Percentiles rank a stretch among this genome's conserved stretches.
phyloP scores from a whole-genome alignment of 148 eudicot genomes.

The Pharnaceum exiguum region DNA sequence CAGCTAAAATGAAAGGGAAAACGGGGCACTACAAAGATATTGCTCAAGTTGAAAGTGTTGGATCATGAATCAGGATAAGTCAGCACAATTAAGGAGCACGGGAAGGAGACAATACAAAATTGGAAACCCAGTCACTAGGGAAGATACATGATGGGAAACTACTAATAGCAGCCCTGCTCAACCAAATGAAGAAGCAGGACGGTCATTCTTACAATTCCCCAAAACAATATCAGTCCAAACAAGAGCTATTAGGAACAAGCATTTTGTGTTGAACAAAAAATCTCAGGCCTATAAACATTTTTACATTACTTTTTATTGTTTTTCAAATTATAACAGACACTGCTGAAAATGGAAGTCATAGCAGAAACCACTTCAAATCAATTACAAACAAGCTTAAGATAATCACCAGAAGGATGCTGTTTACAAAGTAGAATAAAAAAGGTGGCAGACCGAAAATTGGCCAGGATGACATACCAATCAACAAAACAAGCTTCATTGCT shows the following conservation, averaged over 20 bases:
- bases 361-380: neutral
- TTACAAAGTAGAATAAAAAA: neutral
- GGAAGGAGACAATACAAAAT: no score
- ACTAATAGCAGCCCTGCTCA: neutral
- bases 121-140: no score
- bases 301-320: no score
- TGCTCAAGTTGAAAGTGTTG: neutral
- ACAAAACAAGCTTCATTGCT: conserved; percentile 79
- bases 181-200: neutral
- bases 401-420: neutral
- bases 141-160: no score
- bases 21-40: neutral
- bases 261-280: no score
- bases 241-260: no score
- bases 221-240: no score
- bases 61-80: no score
- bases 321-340: no score
- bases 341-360: neutral
- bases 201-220: no score
- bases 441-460: neutral
- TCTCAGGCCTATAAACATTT: no score
- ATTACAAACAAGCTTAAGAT: neutral
- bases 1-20: neutral
- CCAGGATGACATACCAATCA: conserved; percentile 55
- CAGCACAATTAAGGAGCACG: no score